Conservation (phyloP, 768 basidiomycete species). For the Sarcomyxa edulis region DNA sequence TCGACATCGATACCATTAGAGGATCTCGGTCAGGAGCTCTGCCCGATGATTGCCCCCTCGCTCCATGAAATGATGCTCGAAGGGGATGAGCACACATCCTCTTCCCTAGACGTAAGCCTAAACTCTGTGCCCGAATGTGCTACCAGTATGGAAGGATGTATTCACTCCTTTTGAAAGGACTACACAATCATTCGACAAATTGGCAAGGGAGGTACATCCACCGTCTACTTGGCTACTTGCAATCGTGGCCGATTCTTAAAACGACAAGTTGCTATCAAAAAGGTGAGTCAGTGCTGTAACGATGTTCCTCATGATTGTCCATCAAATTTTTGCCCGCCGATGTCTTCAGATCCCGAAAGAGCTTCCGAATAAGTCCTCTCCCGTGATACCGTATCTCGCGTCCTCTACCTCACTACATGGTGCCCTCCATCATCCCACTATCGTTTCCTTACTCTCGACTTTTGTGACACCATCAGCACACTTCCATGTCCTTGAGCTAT, state of each 20-base stretch:
- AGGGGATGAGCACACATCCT: too few species aligned
- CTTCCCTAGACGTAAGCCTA: too few species aligned
- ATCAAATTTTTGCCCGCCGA: conserved; percentile 1
- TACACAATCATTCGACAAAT: conserved; percentile 33
- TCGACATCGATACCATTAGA: too few species aligned
- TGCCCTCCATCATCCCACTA: conserved; percentile 42
- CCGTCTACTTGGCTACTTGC: conserved; percentile 36
- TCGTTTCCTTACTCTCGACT: conserved; percentile 39
- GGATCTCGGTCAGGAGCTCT: too few species aligned
- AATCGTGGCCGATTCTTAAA: conserved; percentile 38
- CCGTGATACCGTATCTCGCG: conserved; percentile 4
- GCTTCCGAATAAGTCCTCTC: conserved; percentile 3
- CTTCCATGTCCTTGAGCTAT: conserved; percentile 42
- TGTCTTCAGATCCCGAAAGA: conserved; percentile 5
- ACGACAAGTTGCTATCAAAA: conserved; percentile 37
- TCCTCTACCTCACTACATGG: conserved; percentile 27
- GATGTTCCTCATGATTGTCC: too few species aligned
- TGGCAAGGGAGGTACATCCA: conserved; percentile 16
- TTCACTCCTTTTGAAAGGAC: conserved; percentile 24
- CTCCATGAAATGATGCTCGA: too few species aligned
- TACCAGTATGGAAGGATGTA: too few species aligned
- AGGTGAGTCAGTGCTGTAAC: conserved; percentile 30
- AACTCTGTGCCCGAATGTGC: too few species aligned
- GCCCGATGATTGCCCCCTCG: too few species aligned
- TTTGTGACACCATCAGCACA: conserved; percentile 26